These are phyloP conservation scores for Pleochaeta shiraiana DNA, from an alignment of 2,329 filamentous ascomycete genomes.

Conservation along the genomic window DNA sequence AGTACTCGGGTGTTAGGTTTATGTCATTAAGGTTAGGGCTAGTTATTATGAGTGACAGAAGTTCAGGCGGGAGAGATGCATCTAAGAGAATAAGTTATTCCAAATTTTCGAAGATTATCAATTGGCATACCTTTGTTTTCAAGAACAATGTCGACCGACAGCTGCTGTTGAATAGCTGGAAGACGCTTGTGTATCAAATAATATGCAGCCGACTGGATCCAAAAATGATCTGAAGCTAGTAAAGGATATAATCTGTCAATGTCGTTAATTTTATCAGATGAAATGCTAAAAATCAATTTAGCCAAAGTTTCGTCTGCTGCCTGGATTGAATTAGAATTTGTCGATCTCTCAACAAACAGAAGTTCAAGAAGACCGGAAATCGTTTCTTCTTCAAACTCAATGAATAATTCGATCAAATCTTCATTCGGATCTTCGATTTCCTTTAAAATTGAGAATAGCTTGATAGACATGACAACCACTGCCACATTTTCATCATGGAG, in stretches of 20 bases:
- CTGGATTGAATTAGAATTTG: slow-evolving; percentile 35
- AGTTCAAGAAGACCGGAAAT: slow-evolving; percentile 31
- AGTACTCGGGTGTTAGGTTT: slow-evolving; percentile 23
- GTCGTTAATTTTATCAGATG: slow-evolving; percentile 38
- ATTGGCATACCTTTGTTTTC: slow-evolving; percentile 35
- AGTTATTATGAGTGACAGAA: slow-evolving; percentile 65
- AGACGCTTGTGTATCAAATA: slow-evolving; percentile 61
- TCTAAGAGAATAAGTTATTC: slow-evolving; percentile 19
- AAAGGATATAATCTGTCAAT: slow-evolving; percentile 50
- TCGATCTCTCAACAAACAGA: slow-evolving; percentile 30
- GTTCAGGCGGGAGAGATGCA: slow-evolving; percentile 59
- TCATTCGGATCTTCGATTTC: slow-evolving; percentile 57
- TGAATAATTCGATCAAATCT: slow-evolving; percentile 57
- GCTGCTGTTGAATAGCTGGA: slow-evolving; percentile 53
- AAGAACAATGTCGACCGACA: slow-evolving; percentile 55
- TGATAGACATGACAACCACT: slow-evolving; percentile 49
- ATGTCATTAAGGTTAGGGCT: slow-evolving; percentile 49
- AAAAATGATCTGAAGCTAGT: slow-evolving; percentile 49
- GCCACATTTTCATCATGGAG: slow-evolving; percentile 30
- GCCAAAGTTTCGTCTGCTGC: slow-evolving; percentile 58
- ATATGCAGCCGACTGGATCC: slow-evolving; percentile 64
- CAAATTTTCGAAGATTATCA: not conserved
- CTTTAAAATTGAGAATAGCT: slow-evolving; percentile 42
- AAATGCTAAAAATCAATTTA: slow-evolving; percentile 42
- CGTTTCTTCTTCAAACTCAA: slow-evolving; percentile 33